Evolutionary conservation across 371 early-diverging fungal species (phyloP).

Genomic region (Dinochytrium kinnereticum): DNA sequence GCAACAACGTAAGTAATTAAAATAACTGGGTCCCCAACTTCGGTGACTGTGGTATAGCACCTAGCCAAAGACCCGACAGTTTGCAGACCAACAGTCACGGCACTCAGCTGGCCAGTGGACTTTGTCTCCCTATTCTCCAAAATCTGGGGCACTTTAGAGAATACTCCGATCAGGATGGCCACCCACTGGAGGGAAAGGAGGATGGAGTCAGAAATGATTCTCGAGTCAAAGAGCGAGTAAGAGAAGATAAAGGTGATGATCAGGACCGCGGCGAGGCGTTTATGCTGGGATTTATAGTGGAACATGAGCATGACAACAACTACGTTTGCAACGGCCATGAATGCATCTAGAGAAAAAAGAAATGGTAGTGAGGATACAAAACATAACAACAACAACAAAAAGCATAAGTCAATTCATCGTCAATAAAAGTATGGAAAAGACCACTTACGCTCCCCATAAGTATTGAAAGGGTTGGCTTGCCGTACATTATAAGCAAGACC

Average conservation of each 20-base stretch:
- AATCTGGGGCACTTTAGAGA: slow-evolving; percentile 93
- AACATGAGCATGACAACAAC: slow-evolving; percentile 75
- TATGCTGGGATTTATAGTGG: slow-evolving; percentile 58
- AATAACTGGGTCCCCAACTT: slow-evolving; percentile 74
- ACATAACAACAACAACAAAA: too few relatives aligned
- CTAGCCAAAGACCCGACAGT: slow-evolving; percentile 85
- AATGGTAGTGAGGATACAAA: neutral
- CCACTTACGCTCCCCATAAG: slow-evolving; percentile 64
- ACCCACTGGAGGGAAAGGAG: slow-evolving; percentile 73
- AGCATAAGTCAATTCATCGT: neutral
- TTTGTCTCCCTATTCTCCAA: slow-evolving; percentile 72
- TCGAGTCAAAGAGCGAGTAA: slow-evolving; percentile 55
- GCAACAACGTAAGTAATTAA: slow-evolving; percentile 76
- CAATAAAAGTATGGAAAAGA: neutral
- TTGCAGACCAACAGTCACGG: slow-evolving; percentile 85
- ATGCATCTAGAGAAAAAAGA: slow-evolving; percentile 31
- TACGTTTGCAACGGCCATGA: slow-evolving; percentile 79
- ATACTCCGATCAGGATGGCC: slow-evolving; percentile 81
- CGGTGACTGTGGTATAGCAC: slow-evolving; percentile 88
- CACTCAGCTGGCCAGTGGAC: slow-evolving; percentile 88
- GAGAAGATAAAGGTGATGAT: slow-evolving; percentile 43
- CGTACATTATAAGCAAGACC: slow-evolving; percentile 88
- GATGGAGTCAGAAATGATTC: slow-evolving; percentile 56
- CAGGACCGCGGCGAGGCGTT: slow-evolving; percentile 49
- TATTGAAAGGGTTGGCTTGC: slow-evolving; percentile 83